Base-by-base conservation (phyloP, 1,284 basidiomycete species). In the Sanguinoderma infundibulare region DNA sequence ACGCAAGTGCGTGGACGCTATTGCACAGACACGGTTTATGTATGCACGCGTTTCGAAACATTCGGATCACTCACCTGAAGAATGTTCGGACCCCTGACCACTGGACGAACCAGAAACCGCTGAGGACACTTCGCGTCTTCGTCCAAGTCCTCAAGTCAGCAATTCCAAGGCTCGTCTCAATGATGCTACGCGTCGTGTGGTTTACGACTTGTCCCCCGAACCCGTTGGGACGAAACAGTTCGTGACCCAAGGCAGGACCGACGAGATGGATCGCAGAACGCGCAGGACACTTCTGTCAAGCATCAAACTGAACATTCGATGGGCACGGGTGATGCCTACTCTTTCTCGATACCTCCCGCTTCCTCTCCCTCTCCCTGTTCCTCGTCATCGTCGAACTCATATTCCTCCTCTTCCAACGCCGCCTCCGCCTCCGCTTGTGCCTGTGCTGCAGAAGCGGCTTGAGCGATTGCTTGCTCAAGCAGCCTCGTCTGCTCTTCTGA, bases 351-450 rank as follows among this genome's bases (percentile, higher is more conserved):
- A 1, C n/a, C 32, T 20, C 35, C 49, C 20, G 34, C 32, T 22
- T 51, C 49, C 9, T 51, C 32, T 22, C 24, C 20, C 15, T 51
- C 49, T 9, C n/a, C 49, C 10, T 49, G 32, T 10, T 76, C 77
- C 0, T 74, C 73, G 1, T 75, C 74, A 0, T 73, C 71, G 0
- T 69, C 68, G 4, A 66, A 69, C n/a, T 70, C 72, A 14, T 87
- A 85, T 46, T 83, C 85, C 60, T 86, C 83, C 66, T 88, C 87
- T 70, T 90, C 89, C 60, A 87, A 67, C 0, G 86, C 87, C 6
- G 88, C 88, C 66, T 91, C 88, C 0, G 87, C 89, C 66, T 91
- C 89, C 0, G 88, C 89, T 65, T 89, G 88, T 12, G 87, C 86
- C 65, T 89, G 89, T 1, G 89, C 89, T 35, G 86, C 87, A 30